Percentiles rank a stretch among this genome's conserved stretches.
phyloP scores from a whole-genome alignment of 345 rosid genomes.

The Heritiera fomes region DNA sequence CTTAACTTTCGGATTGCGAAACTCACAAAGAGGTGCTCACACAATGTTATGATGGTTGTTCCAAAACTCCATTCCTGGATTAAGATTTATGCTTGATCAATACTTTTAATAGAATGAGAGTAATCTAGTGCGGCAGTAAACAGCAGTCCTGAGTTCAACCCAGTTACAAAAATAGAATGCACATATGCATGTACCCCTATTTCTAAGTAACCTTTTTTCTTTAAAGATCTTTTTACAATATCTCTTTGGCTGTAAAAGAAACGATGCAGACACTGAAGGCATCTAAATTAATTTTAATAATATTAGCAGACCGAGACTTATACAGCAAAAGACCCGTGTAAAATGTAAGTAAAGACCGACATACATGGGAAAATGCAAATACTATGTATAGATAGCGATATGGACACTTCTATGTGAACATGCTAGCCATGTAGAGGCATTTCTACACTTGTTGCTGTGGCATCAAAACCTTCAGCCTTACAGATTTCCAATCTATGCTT shows the following conservation, averaged over 20 bases:
- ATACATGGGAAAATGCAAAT: no score
- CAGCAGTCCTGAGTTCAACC: neutral
- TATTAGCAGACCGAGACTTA: no score
- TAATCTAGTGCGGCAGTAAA: neutral
- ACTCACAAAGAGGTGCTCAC: conserved; percentile 90
- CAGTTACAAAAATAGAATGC: neutral
- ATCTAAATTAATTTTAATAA: no score
- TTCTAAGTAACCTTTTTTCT: no score
- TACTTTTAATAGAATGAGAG: neutral
- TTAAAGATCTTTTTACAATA: no score
- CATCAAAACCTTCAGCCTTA: neutral
- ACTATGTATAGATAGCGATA: no score
- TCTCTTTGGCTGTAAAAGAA: no score
- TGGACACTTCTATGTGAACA: no score
- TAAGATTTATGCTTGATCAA: conserved; percentile 1
- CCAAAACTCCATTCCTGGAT: conserved; percentile 88
- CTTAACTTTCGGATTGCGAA: conserved; percentile 73
- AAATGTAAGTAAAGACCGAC: no score
- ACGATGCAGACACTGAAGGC: no score
- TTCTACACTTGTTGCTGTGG: neutral
- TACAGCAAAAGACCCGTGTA: no score
- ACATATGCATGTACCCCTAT: no score
- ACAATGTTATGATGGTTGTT: conserved; percentile 72
- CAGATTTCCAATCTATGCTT: neutral
- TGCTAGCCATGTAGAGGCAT: neutral